A percentile compares a stretch with the other conserved stretches of the same genome.
phyloP scores from a whole-genome alignment of 768 basidiomycete species.

The Calocera cornea region DNA sequence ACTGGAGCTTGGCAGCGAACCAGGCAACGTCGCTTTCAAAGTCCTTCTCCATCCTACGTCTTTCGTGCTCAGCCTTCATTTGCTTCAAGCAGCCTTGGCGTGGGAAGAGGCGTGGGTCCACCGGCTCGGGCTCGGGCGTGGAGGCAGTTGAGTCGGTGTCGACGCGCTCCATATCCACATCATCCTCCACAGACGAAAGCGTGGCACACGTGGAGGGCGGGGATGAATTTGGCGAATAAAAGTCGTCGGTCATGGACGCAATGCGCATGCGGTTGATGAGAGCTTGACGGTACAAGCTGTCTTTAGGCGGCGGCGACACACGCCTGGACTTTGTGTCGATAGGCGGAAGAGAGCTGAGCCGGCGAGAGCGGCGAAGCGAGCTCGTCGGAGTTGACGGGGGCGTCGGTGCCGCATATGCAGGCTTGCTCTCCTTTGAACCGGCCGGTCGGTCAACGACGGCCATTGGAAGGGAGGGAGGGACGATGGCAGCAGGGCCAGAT shows the following conservation, averaged over 20 bases:
- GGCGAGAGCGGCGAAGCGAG: not conserved
- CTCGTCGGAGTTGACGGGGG: not conserved
- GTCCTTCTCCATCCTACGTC: not conserved
- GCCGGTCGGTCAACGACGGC: not conserved
- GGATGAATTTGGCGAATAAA: not conserved
- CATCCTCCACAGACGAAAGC: not conserved
- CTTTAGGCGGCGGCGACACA: not conserved
- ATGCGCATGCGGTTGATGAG: constrained; percentile 2
- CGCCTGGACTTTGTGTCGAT: not conserved
- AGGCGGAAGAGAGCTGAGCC: not conserved
- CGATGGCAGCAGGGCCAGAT: not conserved
- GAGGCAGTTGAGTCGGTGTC: not conserved
- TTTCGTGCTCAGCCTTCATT: not conserved
- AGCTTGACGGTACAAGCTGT: not conserved
- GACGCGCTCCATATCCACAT: not conserved
- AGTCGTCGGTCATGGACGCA: not conserved
- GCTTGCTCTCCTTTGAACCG: not conserved
- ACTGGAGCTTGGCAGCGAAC: constrained; percentile 1
- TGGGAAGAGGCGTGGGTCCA: not conserved
- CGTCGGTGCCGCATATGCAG: not conserved
- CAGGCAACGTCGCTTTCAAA: not conserved
- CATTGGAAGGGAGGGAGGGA: not conserved
- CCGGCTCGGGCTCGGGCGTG: not conserved
- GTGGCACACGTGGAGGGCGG: not conserved
- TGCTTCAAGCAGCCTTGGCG: constrained; percentile 4